phyloP scores from a whole-genome alignment of 169 alveolate genomes.

The Eimeria falciformis region DNA sequence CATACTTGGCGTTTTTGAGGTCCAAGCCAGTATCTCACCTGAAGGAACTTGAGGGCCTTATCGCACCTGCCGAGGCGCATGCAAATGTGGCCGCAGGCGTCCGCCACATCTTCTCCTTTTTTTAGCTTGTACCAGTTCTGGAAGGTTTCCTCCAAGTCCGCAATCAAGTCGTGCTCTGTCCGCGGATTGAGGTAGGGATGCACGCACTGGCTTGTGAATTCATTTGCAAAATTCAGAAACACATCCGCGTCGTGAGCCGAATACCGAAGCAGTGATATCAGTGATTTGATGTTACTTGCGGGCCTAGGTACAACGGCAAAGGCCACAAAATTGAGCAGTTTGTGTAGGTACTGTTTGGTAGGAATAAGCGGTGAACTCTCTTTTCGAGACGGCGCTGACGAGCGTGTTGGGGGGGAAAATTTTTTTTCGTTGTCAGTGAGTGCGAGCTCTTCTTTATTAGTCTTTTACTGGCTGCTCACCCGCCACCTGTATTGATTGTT shows the following conservation, averaged over 20 bases:
- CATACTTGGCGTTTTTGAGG: too few relatives aligned
- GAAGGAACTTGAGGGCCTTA: constrained; percentile 80
- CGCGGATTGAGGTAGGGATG: constrained; percentile 83
- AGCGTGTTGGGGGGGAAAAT: too few relatives aligned
- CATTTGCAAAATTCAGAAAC: constrained; percentile 78
- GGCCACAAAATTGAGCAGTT: too few relatives aligned
- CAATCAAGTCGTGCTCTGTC: constrained; percentile 82
- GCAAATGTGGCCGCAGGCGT: constrained; percentile 86
- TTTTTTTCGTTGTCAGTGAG: too few relatives aligned
- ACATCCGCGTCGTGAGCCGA: constrained; percentile 86
- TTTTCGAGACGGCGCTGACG: too few relatives aligned
- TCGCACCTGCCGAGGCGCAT: constrained; percentile 84
- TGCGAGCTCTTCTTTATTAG: too few relatives aligned
- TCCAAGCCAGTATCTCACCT: constrained; percentile 77
- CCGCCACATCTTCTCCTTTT: constrained; percentile 84
- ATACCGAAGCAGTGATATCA: constrained; percentile 82
- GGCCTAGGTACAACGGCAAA: constrained; percentile 53
- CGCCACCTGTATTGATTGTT: constrained; percentile 52
- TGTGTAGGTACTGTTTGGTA: too few relatives aligned
- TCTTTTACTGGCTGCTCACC: not conserved
- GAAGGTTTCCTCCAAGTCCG: constrained; percentile 81
- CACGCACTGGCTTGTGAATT: constrained; percentile 80
- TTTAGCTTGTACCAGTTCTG: constrained; percentile 83
- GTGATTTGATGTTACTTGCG: constrained; percentile 81
- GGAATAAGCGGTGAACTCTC: too few relatives aligned